A percentile compares a stretch with the other conserved stretches of the same genome.
Evolutionary conservation across 352 stramenopile genomes (phyloP).

Genomic region (Chrysophaeum taylorii): DNA sequence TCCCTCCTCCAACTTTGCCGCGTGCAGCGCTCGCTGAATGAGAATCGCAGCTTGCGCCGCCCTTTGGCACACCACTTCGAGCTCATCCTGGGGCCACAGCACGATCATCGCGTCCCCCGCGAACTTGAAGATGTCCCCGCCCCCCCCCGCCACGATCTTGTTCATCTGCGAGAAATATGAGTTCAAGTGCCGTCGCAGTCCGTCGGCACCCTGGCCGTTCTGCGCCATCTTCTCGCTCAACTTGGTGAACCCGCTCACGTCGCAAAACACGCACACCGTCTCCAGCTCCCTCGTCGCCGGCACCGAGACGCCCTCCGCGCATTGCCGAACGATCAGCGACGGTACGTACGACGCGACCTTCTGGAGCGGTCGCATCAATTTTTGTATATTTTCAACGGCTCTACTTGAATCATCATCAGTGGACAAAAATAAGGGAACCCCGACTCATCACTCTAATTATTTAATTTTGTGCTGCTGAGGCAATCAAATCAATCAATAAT

Average conservation of each 20-base stretch:
- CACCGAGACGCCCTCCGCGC: background rate
- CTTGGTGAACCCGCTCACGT: constrained; percentile 82
- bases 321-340: constrained; percentile 17
- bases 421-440: no score
- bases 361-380: constrained; percentile 19
- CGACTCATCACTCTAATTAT: no score
- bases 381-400: no score
- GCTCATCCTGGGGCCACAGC: constrained; percentile 72
- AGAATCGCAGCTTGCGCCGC: constrained; percentile 70
- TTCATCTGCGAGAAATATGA: constrained; percentile 60
- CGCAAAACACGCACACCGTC: constrained; percentile 77
- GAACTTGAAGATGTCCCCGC: constrained; percentile 82
- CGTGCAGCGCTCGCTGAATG: constrained; percentile 74
- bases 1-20: constrained; percentile 60
- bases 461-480: no score
- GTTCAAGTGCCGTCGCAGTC: constrained; percentile 77
- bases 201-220: constrained; percentile 56
- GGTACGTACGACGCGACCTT: constrained; percentile 22
- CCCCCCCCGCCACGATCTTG: constrained; percentile 33
- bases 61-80: constrained; percentile 60
- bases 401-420: no score
- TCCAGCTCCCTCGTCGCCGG: constrained; percentile 28
- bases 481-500: no score
- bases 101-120: constrained; percentile 86
- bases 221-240: constrained; percentile 77